Conservation (phyloP, 495 filamentous ascomycete genomes). For the Zalerion maritima region DNA sequence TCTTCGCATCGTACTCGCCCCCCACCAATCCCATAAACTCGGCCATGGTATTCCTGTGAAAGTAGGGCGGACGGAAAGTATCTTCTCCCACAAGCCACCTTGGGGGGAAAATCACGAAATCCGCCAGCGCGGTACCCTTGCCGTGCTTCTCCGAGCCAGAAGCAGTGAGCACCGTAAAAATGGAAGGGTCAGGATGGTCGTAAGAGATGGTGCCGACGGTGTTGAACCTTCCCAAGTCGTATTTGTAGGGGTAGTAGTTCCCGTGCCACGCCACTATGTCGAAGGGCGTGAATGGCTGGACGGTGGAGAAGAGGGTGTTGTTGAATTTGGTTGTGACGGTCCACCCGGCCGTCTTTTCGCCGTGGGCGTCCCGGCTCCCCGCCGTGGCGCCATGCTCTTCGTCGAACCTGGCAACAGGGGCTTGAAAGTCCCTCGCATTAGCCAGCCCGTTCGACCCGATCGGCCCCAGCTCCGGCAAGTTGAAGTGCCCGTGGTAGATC, state of each 20-base stretch:
- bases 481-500: slow-evolving; percentile 72
- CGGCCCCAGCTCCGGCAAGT: slow-evolving; percentile 75
- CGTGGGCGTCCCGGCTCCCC: no score
- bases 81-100: slow-evolving; percentile 65
- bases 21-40: slow-evolving; percentile 66
- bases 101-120: slow-evolving; percentile 76
- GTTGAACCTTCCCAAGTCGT: slow-evolving; percentile 68
- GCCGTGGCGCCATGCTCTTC: slow-evolving; percentile 34
- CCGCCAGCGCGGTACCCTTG: slow-evolving; percentile 59
- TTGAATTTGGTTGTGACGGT: slow-evolving; percentile 64
- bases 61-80: slow-evolving; percentile 74
- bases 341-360: slow-evolving; percentile 32
- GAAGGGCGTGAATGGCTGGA: slow-evolving; percentile 61
- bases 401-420: slow-evolving; percentile 61
- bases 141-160: slow-evolving; percentile 30
- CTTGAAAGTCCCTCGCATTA: slow-evolving; percentile 80
- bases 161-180: slow-evolving; percentile 67
- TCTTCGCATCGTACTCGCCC: slow-evolving; percentile 46
- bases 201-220: slow-evolving; percentile 61
- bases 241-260: slow-evolving; percentile 71
- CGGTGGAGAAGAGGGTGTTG: slow-evolving; percentile 59
- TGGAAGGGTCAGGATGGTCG: slow-evolving; percentile 69
- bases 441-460: slow-evolving; percentile 81
- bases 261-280: slow-evolving; percentile 75
- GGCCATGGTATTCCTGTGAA: slow-evolving; percentile 74